Evolutionary conservation across 768 basidiomycete species (phyloP).

Genomic region (Auriculariales sp.): DNA sequence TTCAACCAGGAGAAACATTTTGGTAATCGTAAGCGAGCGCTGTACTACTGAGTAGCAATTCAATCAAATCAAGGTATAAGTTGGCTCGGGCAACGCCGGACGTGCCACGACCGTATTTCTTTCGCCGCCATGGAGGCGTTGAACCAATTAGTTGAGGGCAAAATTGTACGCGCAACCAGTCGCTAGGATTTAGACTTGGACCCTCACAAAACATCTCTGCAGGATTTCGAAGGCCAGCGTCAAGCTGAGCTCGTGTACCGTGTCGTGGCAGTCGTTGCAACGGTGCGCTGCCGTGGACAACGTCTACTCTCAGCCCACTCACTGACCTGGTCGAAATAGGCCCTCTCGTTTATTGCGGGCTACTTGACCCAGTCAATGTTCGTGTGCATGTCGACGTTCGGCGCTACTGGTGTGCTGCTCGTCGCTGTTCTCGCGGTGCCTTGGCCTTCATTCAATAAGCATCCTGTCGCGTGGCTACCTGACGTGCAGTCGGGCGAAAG

Average conservation of each 20-base stretch:
- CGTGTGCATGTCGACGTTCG: not conserved
- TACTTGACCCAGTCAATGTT: not conserved
- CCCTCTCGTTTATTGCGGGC: not conserved
- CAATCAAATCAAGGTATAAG: too few relatives aligned
- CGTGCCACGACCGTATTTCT: too few relatives aligned
- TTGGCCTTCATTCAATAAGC: not conserved
- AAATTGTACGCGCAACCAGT: not conserved
- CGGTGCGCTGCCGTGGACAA: not conserved
- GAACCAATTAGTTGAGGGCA: not conserved
- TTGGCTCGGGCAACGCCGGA: too few relatives aligned
- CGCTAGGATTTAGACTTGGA: not conserved
- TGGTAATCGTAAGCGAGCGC: too few relatives aligned
- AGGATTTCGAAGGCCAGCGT: not conserved
- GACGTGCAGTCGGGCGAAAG: not conserved
- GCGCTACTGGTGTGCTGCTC: not conserved
- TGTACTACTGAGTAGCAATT: too few relatives aligned
- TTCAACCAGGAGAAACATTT: too few relatives aligned
- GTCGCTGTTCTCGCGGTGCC: not conserved
- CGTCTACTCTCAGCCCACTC: not conserved
- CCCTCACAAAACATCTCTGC: not conserved
- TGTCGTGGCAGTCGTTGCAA: not conserved
- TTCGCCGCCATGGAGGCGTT: not conserved
- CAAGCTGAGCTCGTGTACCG: not conserved
- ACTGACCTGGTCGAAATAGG: not conserved
- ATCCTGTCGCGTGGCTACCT: not conserved